Evolutionary conservation across 2,329 filamentous ascomycete genomes (phyloP), one percentile per base, ranked within the genome.

Genomic region (Penicillium nordicum): DNA sequence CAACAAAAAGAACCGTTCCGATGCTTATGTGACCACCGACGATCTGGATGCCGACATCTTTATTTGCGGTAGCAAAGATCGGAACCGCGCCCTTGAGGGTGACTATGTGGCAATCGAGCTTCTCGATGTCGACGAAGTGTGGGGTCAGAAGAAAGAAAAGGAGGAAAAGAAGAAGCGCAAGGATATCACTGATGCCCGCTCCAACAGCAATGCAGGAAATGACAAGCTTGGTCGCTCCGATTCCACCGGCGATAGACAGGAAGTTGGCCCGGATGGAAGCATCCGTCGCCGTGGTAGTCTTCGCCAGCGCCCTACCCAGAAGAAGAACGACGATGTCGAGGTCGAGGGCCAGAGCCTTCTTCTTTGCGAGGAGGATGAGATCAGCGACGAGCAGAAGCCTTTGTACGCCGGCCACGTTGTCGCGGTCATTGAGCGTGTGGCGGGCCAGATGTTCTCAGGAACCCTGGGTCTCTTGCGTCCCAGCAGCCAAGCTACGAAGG

Each of bases 151-250:
- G 82, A 90, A 92, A 55, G 94, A 99, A 76, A 99, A 99, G 75
- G 94, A 99, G 78, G 94, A 99, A 75, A 99, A 99, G 84, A 99
- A 99, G 85, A 99, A 97, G 81, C 90, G 94, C 74, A 99, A 99
- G 82, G 94, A 99, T 70, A 96, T 97, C 57, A 95, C 92, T 34
- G 94, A 97, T 72, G 92, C 90, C 57, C 87, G 93, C 63, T 85
- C 85, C 63, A 88, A 88, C 60, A 88, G 84, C 63, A 90, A 86
- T 68, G 88, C 88, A 62, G 86, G 86, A 60, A 86, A 84, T 67
- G 83, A 86, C 72, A 85, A 79, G 77, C 78, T 71, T 72, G 83
- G 77, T 74, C 75, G 78, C 49, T 78, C 75, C 72, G 83, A 88
- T 71, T 82, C 83, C 41, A 85, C 82, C 65, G 83, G 83, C 57